Evolutionary conservation across 2,329 filamentous ascomycete genomes (phyloP).

Genomic region (Bipolaris cookei): DNA sequence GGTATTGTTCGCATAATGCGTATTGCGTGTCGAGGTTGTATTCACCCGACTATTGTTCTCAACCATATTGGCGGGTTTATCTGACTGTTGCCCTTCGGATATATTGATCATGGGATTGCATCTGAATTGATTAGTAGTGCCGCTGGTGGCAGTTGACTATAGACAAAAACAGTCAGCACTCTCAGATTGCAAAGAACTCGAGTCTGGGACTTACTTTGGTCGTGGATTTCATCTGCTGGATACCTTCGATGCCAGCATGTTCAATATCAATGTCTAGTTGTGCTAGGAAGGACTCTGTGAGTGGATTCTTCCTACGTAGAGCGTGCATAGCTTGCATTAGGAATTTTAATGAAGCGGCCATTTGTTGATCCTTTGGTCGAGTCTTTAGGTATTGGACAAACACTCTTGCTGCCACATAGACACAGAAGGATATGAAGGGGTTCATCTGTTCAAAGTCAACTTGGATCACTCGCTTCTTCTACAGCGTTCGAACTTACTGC

Average conservation of each 20-base stretch:
- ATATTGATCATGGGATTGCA: conserved; percentile 47
- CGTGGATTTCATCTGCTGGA: conserved; percentile 59
- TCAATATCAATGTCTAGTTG: conserved; percentile 93
- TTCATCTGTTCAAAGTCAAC: conserved; percentile 72
- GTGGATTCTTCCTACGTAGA: conserved; percentile 82
- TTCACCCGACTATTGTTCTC: conserved; percentile 19
- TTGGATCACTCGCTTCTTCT: neutral
- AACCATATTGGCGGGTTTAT: conserved; percentile 38
- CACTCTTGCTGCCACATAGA: conserved; percentile 93
- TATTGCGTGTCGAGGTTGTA: conserved; percentile 1
- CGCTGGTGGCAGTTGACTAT: conserved; percentile 23
- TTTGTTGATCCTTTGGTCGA: conserved; percentile 81
- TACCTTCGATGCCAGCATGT: conserved; percentile 62
- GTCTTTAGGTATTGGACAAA: conserved; percentile 98
- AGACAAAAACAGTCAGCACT: conserved; percentile 10
- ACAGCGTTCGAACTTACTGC: conserved; percentile 63
- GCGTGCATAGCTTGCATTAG: conserved; percentile 89
- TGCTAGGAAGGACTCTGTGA: conserved; percentile 93
- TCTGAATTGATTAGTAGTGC: conserved; percentile 35
- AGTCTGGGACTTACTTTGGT: conserved; percentile 12
- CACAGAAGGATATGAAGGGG: conserved; percentile 91
- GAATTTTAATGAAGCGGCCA: conserved; percentile 83
- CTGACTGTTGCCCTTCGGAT: conserved; percentile 40
- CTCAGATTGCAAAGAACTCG: neutral
- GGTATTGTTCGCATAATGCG: conserved; percentile 19